A percentile compares a stretch with the other conserved stretches of the same genome.
These are phyloP conservation scores for Solanum paucissectum DNA, from an alignment of 257 asterid genomes.

Conservation along the genomic window DNA sequence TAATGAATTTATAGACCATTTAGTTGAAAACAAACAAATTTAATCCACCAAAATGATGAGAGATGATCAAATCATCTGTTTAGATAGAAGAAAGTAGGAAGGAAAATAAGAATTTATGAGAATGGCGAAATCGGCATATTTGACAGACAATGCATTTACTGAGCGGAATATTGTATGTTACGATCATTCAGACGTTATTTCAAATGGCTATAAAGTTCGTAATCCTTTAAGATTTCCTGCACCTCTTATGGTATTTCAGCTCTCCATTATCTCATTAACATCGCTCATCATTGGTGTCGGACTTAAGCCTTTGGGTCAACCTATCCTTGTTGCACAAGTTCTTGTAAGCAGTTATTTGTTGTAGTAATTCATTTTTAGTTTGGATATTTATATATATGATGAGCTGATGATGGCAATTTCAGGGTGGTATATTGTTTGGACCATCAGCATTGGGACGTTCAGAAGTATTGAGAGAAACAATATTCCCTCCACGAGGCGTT, in stretches of 20 bases:
- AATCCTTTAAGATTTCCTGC: conserved; percentile 45
- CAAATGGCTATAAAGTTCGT: conserved; percentile 22
- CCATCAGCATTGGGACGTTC: conserved; percentile 54
- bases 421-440: conserved; percentile 71
- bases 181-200: conserved; percentile 22
- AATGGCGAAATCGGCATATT: neutral
- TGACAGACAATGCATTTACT: neutral
- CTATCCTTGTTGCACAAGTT: conserved; percentile 55
- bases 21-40: conserved; percentile 6
- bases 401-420: neutral
- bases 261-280: conserved; percentile 37
- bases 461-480: neutral
- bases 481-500: conserved; percentile 50
- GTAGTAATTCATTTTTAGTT: neutral
- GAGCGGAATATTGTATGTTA: conserved; percentile 37
- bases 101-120: neutral
- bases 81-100: neutral
- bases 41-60: neutral
- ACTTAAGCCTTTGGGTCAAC: conserved; percentile 69
- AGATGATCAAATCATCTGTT: neutral
- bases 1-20: conserved; percentile 4
- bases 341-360: conserved; percentile 26
- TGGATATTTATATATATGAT: neutral
- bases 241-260: conserved; percentile 54
- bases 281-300: conserved; percentile 33